Base-by-base conservation (phyloP, 345 rosid species). In the Nasturtium officinale region DNA sequence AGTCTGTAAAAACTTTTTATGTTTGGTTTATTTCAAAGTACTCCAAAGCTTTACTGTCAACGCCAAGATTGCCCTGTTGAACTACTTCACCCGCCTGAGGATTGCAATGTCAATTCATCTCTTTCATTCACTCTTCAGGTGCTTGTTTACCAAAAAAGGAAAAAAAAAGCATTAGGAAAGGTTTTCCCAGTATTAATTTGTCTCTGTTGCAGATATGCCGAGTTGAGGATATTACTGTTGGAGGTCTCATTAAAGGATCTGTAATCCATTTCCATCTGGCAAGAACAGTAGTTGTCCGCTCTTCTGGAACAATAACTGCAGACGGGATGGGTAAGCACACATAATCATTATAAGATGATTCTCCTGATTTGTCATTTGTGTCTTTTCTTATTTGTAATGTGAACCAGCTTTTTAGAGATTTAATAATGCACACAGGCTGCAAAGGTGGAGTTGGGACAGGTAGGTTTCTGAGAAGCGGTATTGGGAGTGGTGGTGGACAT, bases 101-200 rank as follows among this genome's bases (percentile, higher is more conserved):
- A 92, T 77, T 92, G 98, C 76, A 92, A 88, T 67, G 89, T 90
- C 82, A 92, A 92, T 79, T 83, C 98, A 35, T 90, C 98, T 8
- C 80, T 92, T 79, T 50, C 98, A 61, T 92, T 92, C 81, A 92
- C 96, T 70, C 90, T 92, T 74, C 98, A 92, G 98, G 98, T 92
- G 52, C 78, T 64, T 65, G 11, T 66, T 40, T 20, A 47, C 32
- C 1, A 15, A 5, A 16, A 55, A n/a, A 23, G 25, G 2, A 23
- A 23, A 23, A 23, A 60, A 9, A 26, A 5, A 26, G 61, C 4
- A 65, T 29, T 5, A 38, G 26, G 62, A 16, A 37, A 58, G 57
- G 5, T 61, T 42, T 50, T 26, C 0, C 29, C 28, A 30, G 28
- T 30, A 30, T 53, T 47, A 72, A 71, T 7, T 45, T 11, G 58